Conservation (phyloP, 2,329 filamentous ascomycete genomes). For the Monosporascus sp. region DNA sequence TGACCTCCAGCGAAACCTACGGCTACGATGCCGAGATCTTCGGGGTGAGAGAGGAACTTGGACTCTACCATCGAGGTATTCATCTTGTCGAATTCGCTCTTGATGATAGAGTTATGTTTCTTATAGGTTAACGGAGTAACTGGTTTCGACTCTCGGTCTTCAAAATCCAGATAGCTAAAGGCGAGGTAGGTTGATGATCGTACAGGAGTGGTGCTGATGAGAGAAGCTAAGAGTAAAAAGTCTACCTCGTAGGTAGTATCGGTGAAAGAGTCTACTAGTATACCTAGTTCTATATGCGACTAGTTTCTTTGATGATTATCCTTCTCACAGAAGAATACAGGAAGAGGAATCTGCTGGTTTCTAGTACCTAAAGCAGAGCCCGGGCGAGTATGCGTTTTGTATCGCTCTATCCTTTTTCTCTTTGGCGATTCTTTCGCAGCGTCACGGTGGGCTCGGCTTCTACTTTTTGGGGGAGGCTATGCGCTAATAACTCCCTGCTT, state of each 20-base stretch:
- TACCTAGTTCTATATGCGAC: no score
- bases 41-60: slow-evolving; percentile 74
- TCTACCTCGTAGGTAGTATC: no score
- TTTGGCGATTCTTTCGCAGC: no score
- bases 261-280: no score
- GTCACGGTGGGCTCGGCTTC: neutral
- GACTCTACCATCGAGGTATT: slow-evolving; percentile 49
- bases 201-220: no score
- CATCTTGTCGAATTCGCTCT: slow-evolving; percentile 27
- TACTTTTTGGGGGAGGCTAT: neutral
- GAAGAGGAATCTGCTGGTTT: no score
- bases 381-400: neutral
- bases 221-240: no score
- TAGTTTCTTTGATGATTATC: no score
- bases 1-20: slow-evolving; percentile 96
- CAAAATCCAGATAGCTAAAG: no score
- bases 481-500: neutral
- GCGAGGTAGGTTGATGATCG: no score
- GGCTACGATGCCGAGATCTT: slow-evolving; percentile 85
- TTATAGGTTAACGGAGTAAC: neutral
- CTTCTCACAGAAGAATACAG: no score
- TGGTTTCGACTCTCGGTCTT: neutral
- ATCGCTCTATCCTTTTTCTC: neutral
- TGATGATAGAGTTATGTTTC: neutral
- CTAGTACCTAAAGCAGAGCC: no score